Evolutionary conservation across 2,329 filamentous ascomycete species (phyloP), one percentile per base, ranked within the genome.

Genomic region (Pestalotiopsis sp.): DNA sequence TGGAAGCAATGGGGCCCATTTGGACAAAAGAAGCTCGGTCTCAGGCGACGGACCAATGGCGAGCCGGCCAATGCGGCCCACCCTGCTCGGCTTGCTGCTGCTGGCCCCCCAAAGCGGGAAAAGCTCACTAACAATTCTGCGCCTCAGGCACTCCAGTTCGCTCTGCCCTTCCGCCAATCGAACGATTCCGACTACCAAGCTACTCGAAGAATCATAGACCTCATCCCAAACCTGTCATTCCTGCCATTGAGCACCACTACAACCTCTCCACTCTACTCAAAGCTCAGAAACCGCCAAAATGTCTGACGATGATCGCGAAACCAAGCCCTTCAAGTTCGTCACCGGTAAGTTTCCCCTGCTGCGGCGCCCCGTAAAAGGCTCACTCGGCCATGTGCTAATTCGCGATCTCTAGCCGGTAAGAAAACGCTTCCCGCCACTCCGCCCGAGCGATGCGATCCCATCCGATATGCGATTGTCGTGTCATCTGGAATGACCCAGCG

Each of bases 261-360:
- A 77, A 77, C 74, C 75, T 68, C 65, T 71, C 69, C 72, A 72
- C 67, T 70, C 69, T 70, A 59, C 69, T 68, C 70, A 69, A 73
- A 75, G 72, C 72, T 69, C 77, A 77, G 72, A 74, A 77, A 80
- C 80, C 79, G 83, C 83, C 88, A 94, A 85, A 77, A 99, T 99
- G 95, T 92, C 94, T 82, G 93, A 97, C 85, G 91, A 93, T 78
- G 93, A 97, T 83, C 87, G 88, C 83, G 87, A 88, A 75, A 98
- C 94, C 85, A 99, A 98, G 91, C 97, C 97, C 84, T 99, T 99
- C 92, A 99, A 99, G 92, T 98, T 98, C 86, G 96, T 98, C 80
- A 98, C 95, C 86, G 95, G 94, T 97, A 89, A 83, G 93, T 82
- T 66, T 68, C 60, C 65, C 59, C 57, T 22, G 17, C 26, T 48